A percentile compares a stretch with the other conserved stretches of the same genome.
phyloP scores from a whole-genome alignment of 1,284 basidiomycete species.

The Exobasidium rhododendri region DNA sequence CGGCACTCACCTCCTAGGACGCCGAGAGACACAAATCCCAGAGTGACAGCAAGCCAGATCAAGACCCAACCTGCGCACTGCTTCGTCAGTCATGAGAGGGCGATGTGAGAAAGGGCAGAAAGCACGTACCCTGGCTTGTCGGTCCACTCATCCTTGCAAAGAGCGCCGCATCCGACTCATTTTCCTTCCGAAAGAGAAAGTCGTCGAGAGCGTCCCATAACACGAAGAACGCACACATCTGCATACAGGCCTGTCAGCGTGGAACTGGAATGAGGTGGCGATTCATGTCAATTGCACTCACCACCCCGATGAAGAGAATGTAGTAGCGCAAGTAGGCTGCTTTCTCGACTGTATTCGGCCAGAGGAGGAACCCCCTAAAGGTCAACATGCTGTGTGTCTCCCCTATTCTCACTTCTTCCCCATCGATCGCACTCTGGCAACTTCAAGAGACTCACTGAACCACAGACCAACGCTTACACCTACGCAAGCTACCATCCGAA shows the following conservation, averaged over 20 bases:
- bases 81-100: too few species aligned
- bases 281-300: slow-evolving; percentile 11
- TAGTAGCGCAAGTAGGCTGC: slow-evolving; percentile 27
- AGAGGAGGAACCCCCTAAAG: too few species aligned
- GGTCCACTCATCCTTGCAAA: slow-evolving; percentile 6
- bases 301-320: slow-evolving; percentile 37
- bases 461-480: slow-evolving; percentile 9
- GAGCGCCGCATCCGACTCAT: slow-evolving; percentile 17
- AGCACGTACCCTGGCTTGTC: not conserved
- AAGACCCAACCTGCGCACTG: slow-evolving; percentile 10
- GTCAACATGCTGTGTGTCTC: too few species aligned
- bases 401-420: not conserved
- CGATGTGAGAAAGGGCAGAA: too few species aligned
- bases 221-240: slow-evolving; percentile 11
- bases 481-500: slow-evolving; percentile 4
- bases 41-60: slow-evolving; percentile 12
- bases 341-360: slow-evolving; percentile 29
- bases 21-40: slow-evolving; percentile 6
- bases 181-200: slow-evolving; percentile 15
- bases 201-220: slow-evolving; percentile 16
- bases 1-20: slow-evolving; percentile 1
- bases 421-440: not conserved
- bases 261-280: not conserved
- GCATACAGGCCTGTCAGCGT: too few species aligned
- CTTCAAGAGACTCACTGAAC: slow-evolving; percentile 16